Percentiles rank a stretch among this genome's conserved stretches.
phyloP scores from a whole-genome alignment of 306 rosid species.

The Pterocarpus macrocarpus region DNA sequence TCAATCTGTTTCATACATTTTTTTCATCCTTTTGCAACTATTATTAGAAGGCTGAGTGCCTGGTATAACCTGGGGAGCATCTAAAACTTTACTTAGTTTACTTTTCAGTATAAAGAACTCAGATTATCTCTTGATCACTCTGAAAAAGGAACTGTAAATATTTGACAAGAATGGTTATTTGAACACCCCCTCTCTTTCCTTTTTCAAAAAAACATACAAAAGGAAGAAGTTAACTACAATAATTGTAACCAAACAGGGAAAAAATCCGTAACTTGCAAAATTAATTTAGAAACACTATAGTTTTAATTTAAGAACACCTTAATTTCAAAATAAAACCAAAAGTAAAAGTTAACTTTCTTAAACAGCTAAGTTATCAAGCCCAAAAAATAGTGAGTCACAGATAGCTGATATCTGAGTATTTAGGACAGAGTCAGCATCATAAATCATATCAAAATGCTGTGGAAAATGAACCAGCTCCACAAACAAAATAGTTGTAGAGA shows the following conservation, averaged over 20 bases:
- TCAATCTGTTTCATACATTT: not conserved
- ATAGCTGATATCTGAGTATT: slow-evolving; percentile 22
- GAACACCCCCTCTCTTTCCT: not conserved
- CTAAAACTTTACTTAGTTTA: not conserved
- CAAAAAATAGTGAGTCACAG: not conserved
- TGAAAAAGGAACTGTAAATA: not conserved
- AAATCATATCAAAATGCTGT: slow-evolving; percentile 24
- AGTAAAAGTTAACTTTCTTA: slow-evolving; percentile 4
- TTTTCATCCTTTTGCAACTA: slow-evolving; percentile 21
- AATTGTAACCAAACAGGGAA: not conserved
- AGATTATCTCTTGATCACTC: not conserved
- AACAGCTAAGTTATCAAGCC: not conserved
- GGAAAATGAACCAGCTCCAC: slow-evolving; percentile 21
- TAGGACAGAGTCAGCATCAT: slow-evolving; percentile 3
- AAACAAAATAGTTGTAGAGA: slow-evolving; percentile 8
- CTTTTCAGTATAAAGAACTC: not conserved
- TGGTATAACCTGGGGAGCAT: not conserved
- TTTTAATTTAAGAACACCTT: slow-evolving; percentile 10
- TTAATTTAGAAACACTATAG: not conserved
- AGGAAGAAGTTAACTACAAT: not conserved
- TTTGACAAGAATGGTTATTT: not conserved
- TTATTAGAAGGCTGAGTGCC: not conserved
- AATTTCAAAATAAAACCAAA: not conserved
- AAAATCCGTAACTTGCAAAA: not conserved
- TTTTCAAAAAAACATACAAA: too few species aligned